Evolutionary conservation across 2,329 filamentous ascomycete species (phyloP), one percentile per base, ranked within the genome.

Genomic region (Scorias spongiosa): DNA sequence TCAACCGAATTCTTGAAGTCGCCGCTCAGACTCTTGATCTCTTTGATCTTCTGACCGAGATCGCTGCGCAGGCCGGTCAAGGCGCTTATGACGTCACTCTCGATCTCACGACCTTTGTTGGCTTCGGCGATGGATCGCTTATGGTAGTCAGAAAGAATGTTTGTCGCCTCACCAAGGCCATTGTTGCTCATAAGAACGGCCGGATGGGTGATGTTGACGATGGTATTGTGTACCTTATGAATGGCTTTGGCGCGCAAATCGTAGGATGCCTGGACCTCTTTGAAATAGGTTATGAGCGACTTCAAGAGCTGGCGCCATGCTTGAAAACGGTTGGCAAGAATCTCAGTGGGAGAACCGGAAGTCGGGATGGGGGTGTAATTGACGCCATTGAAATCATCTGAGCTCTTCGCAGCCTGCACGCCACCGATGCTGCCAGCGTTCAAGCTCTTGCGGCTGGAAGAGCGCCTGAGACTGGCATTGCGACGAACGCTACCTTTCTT

Each of bases 1-100:
- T 94, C 86, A 9, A 98, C 87, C 0, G 81, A 84, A 60, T 94
- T 98, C 66, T 94, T 94, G 66, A 98, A 98, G 62, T 98, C 91
- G 12, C 87, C 84, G 5, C 86, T 84, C 12, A 98, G 69, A 52
- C 79, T 81, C 66, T 93, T 94, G 67, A 98, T 98, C 65, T 98
- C 91, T 64, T 96, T 98, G 63, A 93, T 93, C 68, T 98, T 98
- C 61, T 93, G 86, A 48, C 83, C 82, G 14, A 98, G 70, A 62
- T 98, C 91, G 56, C 80, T 88, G 46, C 91, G 72, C 43, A 98
- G 68, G 1, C 87, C 87, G 2, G 81, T 86, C 44, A 98, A 70
- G 42, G 89, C 87, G 42, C 84, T 71, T 50, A 96, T 86, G 40
- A 98, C 87, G 57, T 96, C 89, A 48, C 80, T 80, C 60, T 96